These are phyloP conservation scores for Musa acuminata DNA, from an alignment of 176 grass and related monocot species.

Conservation along the genomic window DNA sequence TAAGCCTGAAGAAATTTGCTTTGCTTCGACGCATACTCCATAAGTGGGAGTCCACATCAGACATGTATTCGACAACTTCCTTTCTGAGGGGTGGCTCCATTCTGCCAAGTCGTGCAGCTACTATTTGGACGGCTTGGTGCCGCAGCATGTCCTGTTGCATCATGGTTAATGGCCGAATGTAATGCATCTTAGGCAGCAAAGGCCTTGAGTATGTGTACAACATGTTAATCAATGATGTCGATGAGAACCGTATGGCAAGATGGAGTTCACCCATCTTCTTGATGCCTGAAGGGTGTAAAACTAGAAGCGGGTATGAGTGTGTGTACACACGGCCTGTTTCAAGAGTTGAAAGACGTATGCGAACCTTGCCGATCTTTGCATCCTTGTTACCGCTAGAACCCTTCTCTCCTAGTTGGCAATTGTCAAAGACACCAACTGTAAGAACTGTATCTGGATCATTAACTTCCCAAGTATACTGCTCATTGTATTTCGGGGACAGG, in stretches of 20 bases:
- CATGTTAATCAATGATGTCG: slow-evolving; percentile 85
- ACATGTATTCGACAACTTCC: slow-evolving; percentile 99
- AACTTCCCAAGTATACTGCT: slow-evolving; percentile 98
- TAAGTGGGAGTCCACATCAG: slow-evolving; percentile 80
- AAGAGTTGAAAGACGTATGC: slow-evolving; percentile 88
- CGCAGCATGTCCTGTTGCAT: slow-evolving; percentile 80
- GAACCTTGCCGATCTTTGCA: slow-evolving; percentile 79
- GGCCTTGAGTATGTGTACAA: slow-evolving; percentile 72
- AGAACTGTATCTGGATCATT: slow-evolving; percentile 87
- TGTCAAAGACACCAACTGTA: slow-evolving; percentile 91
- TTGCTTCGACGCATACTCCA: slow-evolving; percentile 99
- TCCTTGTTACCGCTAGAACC: slow-evolving; percentile 42
- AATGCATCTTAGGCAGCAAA: slow-evolving; percentile 95
- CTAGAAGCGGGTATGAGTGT: slow-evolving; percentile 78
- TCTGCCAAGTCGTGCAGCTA: slow-evolving; percentile 70
- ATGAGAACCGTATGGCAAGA: slow-evolving; percentile 88
- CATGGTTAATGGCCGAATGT: slow-evolving; percentile 72
- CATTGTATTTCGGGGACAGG: slow-evolving; percentile 75
- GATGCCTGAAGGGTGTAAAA: slow-evolving; percentile 84
- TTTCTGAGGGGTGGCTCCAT: slow-evolving; percentile 93
- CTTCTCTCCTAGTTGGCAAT: slow-evolving; percentile 79
- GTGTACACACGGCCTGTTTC: slow-evolving; percentile 95
- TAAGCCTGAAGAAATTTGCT: slow-evolving; percentile 95
- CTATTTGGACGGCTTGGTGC: slow-evolving; percentile 87
- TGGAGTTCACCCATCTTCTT: slow-evolving; percentile 99